phyloP scores from a whole-genome alignment of 148 eudicot species.

The Persicaria maculosa region DNA sequence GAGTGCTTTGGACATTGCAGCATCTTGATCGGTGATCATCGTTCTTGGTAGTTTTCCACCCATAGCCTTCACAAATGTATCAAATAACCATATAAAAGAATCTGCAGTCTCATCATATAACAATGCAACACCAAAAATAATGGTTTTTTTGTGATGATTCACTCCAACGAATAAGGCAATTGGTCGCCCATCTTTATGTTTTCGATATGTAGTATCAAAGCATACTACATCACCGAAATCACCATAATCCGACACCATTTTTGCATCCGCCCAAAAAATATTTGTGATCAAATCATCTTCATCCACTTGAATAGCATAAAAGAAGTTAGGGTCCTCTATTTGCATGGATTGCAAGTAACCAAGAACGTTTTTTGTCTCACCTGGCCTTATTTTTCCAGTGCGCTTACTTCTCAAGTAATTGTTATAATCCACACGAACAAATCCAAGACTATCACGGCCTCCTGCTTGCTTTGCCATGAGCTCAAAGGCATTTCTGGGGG shows the following conservation, averaged over 20 bases:
- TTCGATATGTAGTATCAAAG: slow-evolving; percentile 43
- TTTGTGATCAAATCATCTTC: slow-evolving; percentile 47
- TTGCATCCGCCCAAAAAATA: slow-evolving; percentile 55
- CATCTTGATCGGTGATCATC: slow-evolving; percentile 36
- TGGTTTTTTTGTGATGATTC: slow-evolving; percentile 50
- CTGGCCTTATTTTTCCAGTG: background rate
- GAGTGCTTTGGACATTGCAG: background rate
- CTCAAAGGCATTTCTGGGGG: background rate
- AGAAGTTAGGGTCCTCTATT: slow-evolving; percentile 53
- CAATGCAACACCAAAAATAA: slow-evolving; percentile 47
- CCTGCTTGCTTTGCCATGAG: background rate
- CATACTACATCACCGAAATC: slow-evolving; percentile 56
- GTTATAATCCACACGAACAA: slow-evolving; percentile 30
- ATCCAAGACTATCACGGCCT: slow-evolving; percentile 24
- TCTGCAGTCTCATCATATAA: slow-evolving; percentile 49
- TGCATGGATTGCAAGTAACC: slow-evolving; percentile 54
- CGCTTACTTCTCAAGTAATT: slow-evolving; percentile 14
- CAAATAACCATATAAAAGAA: slow-evolving; percentile 39
- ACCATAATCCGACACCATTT: slow-evolving; percentile 41
- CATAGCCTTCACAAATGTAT: slow-evolving; percentile 53
- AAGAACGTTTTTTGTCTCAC: slow-evolving; percentile 39
- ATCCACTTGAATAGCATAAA: slow-evolving; percentile 48
- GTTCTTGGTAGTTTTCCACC: slow-evolving; percentile 34
- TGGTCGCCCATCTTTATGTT: slow-evolving; percentile 39
- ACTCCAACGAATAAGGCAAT: slow-evolving; percentile 54